Evolutionary conservation across 352 stramenopile genomes (phyloP), one percentile per base, ranked within the genome.

Genomic region (Phytophthora tubulina): DNA sequence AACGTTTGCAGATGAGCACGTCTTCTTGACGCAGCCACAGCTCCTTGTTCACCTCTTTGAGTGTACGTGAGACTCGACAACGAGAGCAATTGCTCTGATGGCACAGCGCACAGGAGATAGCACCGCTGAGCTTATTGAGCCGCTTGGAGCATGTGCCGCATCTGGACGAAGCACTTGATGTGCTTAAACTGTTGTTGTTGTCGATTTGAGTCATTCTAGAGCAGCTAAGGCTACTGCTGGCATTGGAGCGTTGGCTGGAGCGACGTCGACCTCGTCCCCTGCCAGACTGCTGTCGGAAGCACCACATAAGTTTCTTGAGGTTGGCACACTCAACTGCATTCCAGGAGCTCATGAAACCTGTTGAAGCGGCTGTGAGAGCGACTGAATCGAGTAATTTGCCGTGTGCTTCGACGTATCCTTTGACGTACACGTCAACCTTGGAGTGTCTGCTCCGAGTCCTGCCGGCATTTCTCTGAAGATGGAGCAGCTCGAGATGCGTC

Each of bases 301-400:
- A 73, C 79, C 77, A 89, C 75, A 82, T 77, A 48, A 85, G 70
- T 56, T 88, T 88, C 51, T 85, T 85, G 35, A 79, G 58, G 33
- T 84, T 72, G 14, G 71, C 75, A 49, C 72, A 83, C 57, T 84
- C 77, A 41, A 85, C 65, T 5, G 75, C 51, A 44, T 87, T 87
- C 79, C 79, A 86, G 13, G 73, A 84, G 55, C 75, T 85, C 21
- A 83, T 64, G 32, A 83, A 79, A 3, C 75, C 77, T 27, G 66
- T 87, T 10, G 80, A 81, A 11, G 78, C 78, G 6, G 68, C 67
- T 14, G 79, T 75, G n/a, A 88, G 73, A 4, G 78, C 67, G 27
- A 85, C 72, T 8, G 66, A 75, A 36, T 85, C 73, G 9, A 83
- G 54, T 31, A 84, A 46, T 8, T 74, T 81, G 21, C 75, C 78